These are phyloP conservation scores for Elongisporangium anandrum DNA, from an alignment of 352 stramenopile genomes.

Conservation along the genomic window DNA sequence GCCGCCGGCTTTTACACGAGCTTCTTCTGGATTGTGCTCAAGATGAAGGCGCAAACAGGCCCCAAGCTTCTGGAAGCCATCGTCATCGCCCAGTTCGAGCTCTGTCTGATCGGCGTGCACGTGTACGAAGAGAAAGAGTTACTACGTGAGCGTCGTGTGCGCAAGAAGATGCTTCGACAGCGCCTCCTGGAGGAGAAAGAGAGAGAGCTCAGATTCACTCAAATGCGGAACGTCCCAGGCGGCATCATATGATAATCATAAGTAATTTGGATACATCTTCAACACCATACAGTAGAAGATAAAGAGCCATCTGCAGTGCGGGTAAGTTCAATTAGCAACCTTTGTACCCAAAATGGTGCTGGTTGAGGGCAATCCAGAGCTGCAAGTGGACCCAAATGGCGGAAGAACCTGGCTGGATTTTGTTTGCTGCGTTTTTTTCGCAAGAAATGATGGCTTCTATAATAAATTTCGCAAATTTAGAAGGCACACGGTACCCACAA, in stretches of 20 bases:
- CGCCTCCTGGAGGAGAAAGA: constrained; percentile 1
- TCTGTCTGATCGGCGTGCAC: constrained; percentile 63
- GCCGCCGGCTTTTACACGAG: constrained; percentile 46
- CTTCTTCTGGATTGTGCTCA: constrained; percentile 48
- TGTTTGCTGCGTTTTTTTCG: neutral
- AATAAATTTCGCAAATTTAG: constrained; percentile 2
- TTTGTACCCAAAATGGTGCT: neutral
- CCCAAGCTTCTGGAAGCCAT: constrained; percentile 58
- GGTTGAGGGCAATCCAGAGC: neutral
- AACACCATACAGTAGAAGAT: neutral
- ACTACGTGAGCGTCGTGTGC: constrained; percentile 46
- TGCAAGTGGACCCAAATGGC: neutral
- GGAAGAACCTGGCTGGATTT: neutral
- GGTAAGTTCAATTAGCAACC: neutral
- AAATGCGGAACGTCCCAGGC: neutral
- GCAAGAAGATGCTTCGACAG: constrained; percentile 51
- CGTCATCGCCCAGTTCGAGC: constrained; percentile 59
- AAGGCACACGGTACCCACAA: neutral
- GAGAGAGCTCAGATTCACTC: neutral
- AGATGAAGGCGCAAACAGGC: constrained; percentile 54
- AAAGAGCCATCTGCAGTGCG: neutral
- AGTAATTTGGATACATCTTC: neutral
- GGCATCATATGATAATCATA: neutral
- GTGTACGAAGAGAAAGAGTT: constrained; percentile 64
- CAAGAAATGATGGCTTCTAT: neutral